Percentiles rank a stretch among this genome's conserved stretches.
Evolutionary conservation across 805 yeast species (phyloP).

Genomic region (Candida dajiaensis): DNA sequence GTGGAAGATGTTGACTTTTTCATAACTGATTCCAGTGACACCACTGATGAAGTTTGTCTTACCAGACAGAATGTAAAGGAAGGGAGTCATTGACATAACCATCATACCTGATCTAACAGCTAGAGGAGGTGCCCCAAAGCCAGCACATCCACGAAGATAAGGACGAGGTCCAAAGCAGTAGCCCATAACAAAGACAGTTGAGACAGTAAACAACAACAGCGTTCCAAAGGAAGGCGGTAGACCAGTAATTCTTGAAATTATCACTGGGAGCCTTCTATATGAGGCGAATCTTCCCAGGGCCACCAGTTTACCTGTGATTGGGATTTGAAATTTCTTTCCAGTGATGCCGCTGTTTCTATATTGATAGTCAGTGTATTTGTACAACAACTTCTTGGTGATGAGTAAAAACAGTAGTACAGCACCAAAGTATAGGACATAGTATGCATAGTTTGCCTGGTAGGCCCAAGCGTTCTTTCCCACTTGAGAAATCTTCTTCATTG

Average conservation of each 20-base stretch:
- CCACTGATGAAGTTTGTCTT: slow-evolving; percentile 44
- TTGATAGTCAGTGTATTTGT: slow-evolving; percentile 12
- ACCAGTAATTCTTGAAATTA: slow-evolving; percentile 31
- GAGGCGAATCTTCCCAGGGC: slow-evolving; percentile 28
- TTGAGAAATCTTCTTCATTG: slow-evolving; percentile 7
- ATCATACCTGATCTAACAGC: slow-evolving; percentile 48
- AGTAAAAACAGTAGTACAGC: slow-evolving; percentile 7
- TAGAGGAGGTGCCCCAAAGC: slow-evolving; percentile 56
- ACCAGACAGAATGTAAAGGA: slow-evolving; percentile 44
- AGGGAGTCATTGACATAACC: slow-evolving; percentile 46
- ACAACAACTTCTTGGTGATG: slow-evolving; percentile 6
- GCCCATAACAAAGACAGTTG: slow-evolving; percentile 29
- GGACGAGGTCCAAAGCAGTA: slow-evolving; percentile 38
- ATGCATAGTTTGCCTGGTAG: slow-evolving; percentile 12
- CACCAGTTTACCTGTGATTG: slow-evolving; percentile 14
- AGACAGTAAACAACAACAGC: slow-evolving; percentile 27
- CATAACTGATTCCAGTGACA: slow-evolving; percentile 50
- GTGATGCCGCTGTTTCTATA: slow-evolving; percentile 12
- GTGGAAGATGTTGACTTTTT: slow-evolving; percentile 46
- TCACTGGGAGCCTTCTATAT: slow-evolving; percentile 28
- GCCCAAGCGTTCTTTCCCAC: slow-evolving; percentile 12
- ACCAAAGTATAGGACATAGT: slow-evolving; percentile 15
- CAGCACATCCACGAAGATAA: slow-evolving; percentile 45
- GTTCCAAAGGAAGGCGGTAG: slow-evolving; percentile 32
- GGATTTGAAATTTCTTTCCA: not conserved